Base-by-base conservation (phyloP, 139 green algal species). In the Chlorella sorokiniana region DNA sequence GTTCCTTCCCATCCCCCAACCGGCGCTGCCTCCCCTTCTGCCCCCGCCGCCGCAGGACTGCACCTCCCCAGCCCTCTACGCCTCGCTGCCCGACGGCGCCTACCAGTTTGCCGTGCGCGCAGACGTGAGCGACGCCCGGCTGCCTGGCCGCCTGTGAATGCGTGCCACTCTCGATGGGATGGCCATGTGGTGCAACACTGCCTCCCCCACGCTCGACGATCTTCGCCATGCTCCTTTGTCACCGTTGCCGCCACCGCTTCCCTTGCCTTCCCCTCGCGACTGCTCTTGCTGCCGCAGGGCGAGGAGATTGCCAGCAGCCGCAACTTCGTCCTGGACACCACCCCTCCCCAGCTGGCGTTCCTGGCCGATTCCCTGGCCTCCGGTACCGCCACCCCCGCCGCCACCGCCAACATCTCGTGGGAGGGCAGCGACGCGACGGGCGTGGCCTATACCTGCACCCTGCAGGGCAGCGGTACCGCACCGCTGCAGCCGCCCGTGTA, bases 41-140 rank as follows among this genome's bases (percentile, higher is more conserved):
- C 42, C 27, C 33, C 35, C 22, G 38, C 31, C n/a, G 9, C 69
- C 42, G 86, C 45, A 81, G 14, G 16, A 72, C 40, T 95, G 91
- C 68, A 69, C 78, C 48, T 87, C 81, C 8, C 86, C 88, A 20
- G 64, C 27, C 4, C 11, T 42, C 0, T 93, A 89, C 62, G 69
- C 31, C 27, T 56, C 16, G 27, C 78, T 92, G 29, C 44, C 76
- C 0, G 86, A 93, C n/a, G 86, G 86, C 41, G 35, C 44, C 10
- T 92, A 92, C 73, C 52, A 84, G 20, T 94, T 94, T 67, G 68
- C 76, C 33, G 90, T 94, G 54, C 70, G 89, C 8, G 85, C 86
- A 27, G 52, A 62, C 33, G 71, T 78, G 51, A 41, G 69, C 10
- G 0, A 0, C 5, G 44, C 70, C 77, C 42, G 44, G 83, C 44